Conservation (phyloP, 2,329 filamentous ascomycete genomes). For the Botrytis tulipae region DNA sequence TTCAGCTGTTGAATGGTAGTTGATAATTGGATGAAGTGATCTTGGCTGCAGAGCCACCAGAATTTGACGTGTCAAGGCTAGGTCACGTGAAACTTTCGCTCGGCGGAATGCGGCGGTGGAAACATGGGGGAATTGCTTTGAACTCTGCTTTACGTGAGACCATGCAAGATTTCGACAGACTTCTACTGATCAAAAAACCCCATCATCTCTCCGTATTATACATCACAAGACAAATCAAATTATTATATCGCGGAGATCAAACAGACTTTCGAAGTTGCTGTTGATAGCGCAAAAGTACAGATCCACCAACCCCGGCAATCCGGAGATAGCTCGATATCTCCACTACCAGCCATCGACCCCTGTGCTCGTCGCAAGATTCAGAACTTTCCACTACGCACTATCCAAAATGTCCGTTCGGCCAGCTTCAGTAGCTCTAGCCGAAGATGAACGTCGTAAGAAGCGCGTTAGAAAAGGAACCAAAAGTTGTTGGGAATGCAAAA, state of each 20-base stretch:
- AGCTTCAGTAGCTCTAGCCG: slow-evolving; percentile 11
- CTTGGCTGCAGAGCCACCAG: not conserved
- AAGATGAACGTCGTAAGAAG: slow-evolving; percentile 35
- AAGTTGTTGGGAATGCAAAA: slow-evolving; percentile 57
- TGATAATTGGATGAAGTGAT: not conserved
- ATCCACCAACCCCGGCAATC: not conserved
- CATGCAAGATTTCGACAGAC: not conserved
- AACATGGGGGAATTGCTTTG: not conserved
- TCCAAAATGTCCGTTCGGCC: slow-evolving; percentile 13
- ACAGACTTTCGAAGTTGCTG: not conserved
- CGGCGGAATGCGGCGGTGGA: not conserved
- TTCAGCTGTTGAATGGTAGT: not conserved
- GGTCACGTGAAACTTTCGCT: not conserved
- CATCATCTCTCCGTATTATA: not conserved
- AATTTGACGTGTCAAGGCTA: not conserved
- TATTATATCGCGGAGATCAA: not conserved
- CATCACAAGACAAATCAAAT: not conserved
- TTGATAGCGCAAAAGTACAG: not conserved
- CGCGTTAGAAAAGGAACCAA: slow-evolving; percentile 50
- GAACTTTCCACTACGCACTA: not conserved
- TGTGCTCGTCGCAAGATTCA: not conserved
- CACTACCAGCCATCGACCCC: not conserved
- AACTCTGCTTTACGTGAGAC: not conserved
- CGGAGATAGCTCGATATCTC: not conserved
- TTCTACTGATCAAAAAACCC: not conserved